Evolutionary conservation across 2,329 filamentous ascomycete species (phyloP).

Genomic region (Drechslera avenae): DNA sequence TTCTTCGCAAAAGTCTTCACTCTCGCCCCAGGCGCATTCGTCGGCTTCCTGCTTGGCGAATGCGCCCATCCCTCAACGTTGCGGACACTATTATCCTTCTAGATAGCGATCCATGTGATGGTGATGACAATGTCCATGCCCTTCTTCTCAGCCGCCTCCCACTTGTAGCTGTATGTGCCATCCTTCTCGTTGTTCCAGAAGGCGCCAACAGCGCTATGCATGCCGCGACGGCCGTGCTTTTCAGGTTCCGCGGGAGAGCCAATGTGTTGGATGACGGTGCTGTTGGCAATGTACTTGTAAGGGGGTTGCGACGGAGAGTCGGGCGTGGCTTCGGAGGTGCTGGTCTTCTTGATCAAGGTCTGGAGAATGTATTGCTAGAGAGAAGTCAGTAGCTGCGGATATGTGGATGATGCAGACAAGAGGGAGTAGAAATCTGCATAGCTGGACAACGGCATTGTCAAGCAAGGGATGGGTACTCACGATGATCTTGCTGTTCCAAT

Average conservation of each 20-base stretch:
- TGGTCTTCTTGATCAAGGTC: constrained; percentile 76
- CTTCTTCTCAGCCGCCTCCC: constrained; percentile 62
- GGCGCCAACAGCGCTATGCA: constrained; percentile 84
- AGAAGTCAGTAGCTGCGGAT: constrained; percentile 21
- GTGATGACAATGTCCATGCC: constrained; percentile 59
- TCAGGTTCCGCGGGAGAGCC: constrained; percentile 50
- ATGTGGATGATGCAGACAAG: constrained; percentile 38
- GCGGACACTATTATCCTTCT: constrained; percentile 10
- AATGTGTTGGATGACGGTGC: constrained; percentile 95
- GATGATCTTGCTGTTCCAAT: constrained; percentile 93
- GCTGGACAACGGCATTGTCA: too few relatives aligned
- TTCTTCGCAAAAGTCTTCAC: not conserved
- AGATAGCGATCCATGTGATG: constrained; percentile 72
- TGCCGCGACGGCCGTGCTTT: constrained; percentile 82
- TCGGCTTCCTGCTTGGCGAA: not conserved
- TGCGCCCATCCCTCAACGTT: not conserved
- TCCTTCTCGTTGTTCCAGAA: constrained; percentile 93
- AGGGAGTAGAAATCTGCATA: not conserved
- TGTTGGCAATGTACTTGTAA: constrained; percentile 97
- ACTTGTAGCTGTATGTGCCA: constrained; percentile 90
- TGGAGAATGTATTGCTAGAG: constrained; percentile 75
- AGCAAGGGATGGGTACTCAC: constrained; percentile 56
- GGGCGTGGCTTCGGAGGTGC: constrained; percentile 51
- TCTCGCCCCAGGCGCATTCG: not conserved
- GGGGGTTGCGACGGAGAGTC: constrained; percentile 57